Evolutionary conservation across 1,284 basidiomycete species (phyloP).

Genomic region (Naganishia cerealis): DNA sequence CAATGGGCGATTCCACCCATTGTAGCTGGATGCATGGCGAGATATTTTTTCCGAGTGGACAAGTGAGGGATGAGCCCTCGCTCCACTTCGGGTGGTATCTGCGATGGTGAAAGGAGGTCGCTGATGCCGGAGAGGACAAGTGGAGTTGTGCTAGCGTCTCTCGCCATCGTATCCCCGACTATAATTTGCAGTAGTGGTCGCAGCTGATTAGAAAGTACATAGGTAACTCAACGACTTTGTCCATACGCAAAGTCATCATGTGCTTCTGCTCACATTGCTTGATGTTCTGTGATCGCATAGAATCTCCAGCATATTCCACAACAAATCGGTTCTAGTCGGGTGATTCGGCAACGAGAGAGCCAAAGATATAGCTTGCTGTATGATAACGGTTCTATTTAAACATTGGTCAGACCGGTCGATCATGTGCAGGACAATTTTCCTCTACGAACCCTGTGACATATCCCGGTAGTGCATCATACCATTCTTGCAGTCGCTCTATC

Average conservation of each 20-base stretch:
- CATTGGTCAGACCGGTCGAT: background rate
- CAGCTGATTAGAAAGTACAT: background rate
- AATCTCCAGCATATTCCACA: conserved; percentile 19
- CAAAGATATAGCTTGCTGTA: conserved; percentile 15
- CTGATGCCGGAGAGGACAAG: conserved; percentile 8
- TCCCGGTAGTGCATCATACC: conserved; percentile 25
- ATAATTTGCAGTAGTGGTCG: background rate
- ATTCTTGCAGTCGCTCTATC: conserved; percentile 26
- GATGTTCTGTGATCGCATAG: conserved; percentile 3
- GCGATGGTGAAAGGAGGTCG: background rate
- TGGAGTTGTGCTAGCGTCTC: conserved; percentile 5
- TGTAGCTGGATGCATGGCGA: background rate
- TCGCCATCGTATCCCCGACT: background rate
- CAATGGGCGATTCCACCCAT: background rate
- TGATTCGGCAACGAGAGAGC: conserved; percentile 13
- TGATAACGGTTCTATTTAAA: conserved; percentile 5
- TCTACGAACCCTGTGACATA: conserved; percentile 6
- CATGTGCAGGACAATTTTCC: background rate
- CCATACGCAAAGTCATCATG: background rate
- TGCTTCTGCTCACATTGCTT: background rate
- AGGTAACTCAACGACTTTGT: background rate
- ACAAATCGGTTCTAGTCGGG: conserved; percentile 9
- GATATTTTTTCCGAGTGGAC: conserved; percentile 18
- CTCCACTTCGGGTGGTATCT: conserved; percentile 8
- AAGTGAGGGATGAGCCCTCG: conserved; percentile 10